A percentile compares a stretch with the other conserved stretches of the same genome.
phyloP scores from a whole-genome alignment of 768 basidiomycete species.

The Paxillus ammoniavirescens region DNA sequence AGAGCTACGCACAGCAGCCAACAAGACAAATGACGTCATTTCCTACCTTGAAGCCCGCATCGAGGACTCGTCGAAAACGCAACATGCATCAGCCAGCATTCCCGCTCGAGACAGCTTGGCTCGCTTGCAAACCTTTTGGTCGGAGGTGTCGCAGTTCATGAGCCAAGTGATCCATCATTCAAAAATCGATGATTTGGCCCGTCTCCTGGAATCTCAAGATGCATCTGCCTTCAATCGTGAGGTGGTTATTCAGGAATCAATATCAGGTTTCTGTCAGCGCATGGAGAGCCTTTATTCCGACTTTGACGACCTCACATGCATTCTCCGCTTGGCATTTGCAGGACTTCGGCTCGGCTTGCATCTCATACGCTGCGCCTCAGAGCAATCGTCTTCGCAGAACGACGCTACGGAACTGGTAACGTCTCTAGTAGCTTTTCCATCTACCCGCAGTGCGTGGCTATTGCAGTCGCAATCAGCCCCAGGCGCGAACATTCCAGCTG shows the following conservation, averaged over 20 bases:
- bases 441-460: conserved; percentile 40
- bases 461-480: conserved; percentile 28
- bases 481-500: conserved; percentile 15
- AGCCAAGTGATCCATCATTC: conserved; percentile 47
- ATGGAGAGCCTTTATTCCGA: conserved; percentile 66
- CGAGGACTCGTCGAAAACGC: conserved; percentile 28
- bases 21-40: conserved; percentile 48
- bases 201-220: conserved; percentile 35
- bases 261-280: conserved; percentile 74
- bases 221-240: conserved; percentile 51
- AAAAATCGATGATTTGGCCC: conserved; percentile 51
- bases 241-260: conserved; percentile 72
- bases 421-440: conserved; percentile 54
- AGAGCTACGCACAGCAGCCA: conserved; percentile 58
- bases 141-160: conserved; percentile 75
- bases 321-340: conserved; percentile 64
- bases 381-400: conserved; percentile 14
- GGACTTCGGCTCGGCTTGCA: conserved; percentile 74
- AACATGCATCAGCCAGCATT: conserved; percentile 22
- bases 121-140: conserved; percentile 67
- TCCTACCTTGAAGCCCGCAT: conserved; percentile 41
- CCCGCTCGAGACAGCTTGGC: conserved; percentile 41
- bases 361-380: conserved; percentile 36
- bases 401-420: conserved; percentile 24
- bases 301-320: conserved; percentile 65